Conservation (phyloP, 345 rosid genomes). For the Nephelium lappaceum region DNA sequence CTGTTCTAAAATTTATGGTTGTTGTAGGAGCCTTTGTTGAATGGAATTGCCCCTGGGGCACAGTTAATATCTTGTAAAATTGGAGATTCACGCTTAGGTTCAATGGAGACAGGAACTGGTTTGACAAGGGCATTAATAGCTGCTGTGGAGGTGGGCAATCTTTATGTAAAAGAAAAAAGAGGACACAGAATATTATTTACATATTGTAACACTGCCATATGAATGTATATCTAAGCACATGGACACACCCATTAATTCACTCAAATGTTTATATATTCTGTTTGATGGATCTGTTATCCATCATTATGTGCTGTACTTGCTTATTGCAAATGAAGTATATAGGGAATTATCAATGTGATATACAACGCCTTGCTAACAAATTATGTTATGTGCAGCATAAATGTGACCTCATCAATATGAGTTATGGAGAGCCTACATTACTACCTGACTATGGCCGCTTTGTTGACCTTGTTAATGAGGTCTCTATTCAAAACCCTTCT, state of each 20-base stretch:
- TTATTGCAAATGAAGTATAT: not conserved
- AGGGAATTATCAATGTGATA: not conserved
- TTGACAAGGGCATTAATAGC: slow-evolving; percentile 88
- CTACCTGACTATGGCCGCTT: slow-evolving; percentile 98
- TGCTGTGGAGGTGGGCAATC: slow-evolving; percentile 76
- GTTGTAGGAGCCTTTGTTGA: slow-evolving; percentile 81
- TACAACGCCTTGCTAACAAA: slow-evolving; percentile 5
- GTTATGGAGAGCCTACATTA: slow-evolving; percentile 84
- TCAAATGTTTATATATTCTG: not conserved
- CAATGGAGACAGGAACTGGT: slow-evolving; percentile 99
- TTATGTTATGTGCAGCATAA: slow-evolving; percentile 65
- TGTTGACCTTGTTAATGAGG: slow-evolving; percentile 93
- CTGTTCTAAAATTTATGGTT: slow-evolving; percentile 19
- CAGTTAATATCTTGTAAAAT: slow-evolving; percentile 97
- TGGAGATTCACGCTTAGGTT: slow-evolving; percentile 91
- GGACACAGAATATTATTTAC: slow-evolving; percentile 4
- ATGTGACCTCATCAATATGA: slow-evolving; percentile 98
- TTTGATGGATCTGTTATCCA: not conserved
- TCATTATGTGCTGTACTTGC: not conserved
- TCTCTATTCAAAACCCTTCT: slow-evolving; percentile 38
- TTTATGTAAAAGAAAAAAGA: slow-evolving; percentile 1
- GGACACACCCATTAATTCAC: not conserved
- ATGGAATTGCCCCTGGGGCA: slow-evolving; percentile 99
- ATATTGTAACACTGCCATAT: not conserved
- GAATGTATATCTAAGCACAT: slow-evolving; percentile 4